phyloP scores from a whole-genome alignment of 2,329 filamentous ascomycete genomes.

The Xylariaceae sp. region DNA sequence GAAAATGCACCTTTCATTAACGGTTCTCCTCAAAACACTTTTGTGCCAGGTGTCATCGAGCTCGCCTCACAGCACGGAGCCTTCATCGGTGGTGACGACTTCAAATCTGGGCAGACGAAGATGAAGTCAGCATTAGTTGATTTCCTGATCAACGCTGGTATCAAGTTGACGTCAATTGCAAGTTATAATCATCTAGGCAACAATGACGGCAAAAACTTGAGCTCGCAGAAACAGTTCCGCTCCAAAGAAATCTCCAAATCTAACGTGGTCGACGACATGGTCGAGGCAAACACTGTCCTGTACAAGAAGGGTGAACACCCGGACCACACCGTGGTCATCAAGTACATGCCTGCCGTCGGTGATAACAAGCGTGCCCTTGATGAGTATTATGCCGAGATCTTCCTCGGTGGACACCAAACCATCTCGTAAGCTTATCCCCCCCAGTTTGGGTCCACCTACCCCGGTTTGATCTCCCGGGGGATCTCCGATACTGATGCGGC shows the following conservation, averaged over 20 bases:
- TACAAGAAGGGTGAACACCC: slow-evolving; percentile 94
- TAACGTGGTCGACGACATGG: slow-evolving; percentile 99
- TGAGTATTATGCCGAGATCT: slow-evolving; percentile 99
- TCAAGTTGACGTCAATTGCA: slow-evolving; percentile 97
- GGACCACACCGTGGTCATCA: slow-evolving; percentile 98
- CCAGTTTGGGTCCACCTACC: background rate
- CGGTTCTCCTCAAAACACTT: slow-evolving; percentile 98
- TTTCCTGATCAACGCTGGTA: slow-evolving; percentile 97
- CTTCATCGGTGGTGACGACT: slow-evolving; percentile 97
- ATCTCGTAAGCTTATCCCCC: slow-evolving; percentile 78
- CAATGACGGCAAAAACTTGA: slow-evolving; percentile 99
- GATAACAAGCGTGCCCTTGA: slow-evolving; percentile 99
- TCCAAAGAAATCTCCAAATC: slow-evolving; percentile 99
- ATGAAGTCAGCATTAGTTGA: slow-evolving; percentile 99
- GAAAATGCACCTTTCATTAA: slow-evolving; percentile 96
- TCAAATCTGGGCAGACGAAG: slow-evolving; percentile 99
- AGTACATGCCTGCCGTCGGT: slow-evolving; percentile 99
- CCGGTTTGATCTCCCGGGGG: too few species aligned
- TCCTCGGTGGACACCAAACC: slow-evolving; percentile 97
- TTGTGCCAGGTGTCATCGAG: slow-evolving; percentile 89
- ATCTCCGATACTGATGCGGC: background rate
- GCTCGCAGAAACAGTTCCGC: slow-evolving; percentile 97
- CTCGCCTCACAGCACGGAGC: slow-evolving; percentile 85
- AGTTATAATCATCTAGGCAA: slow-evolving; percentile 99
- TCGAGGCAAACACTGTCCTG: slow-evolving; percentile 88